Evolutionary conservation across 1,139 yeast genomes (phyloP), one percentile per base, ranked within the genome.

Genomic region (Blastobotrys petasosporus): DNA sequence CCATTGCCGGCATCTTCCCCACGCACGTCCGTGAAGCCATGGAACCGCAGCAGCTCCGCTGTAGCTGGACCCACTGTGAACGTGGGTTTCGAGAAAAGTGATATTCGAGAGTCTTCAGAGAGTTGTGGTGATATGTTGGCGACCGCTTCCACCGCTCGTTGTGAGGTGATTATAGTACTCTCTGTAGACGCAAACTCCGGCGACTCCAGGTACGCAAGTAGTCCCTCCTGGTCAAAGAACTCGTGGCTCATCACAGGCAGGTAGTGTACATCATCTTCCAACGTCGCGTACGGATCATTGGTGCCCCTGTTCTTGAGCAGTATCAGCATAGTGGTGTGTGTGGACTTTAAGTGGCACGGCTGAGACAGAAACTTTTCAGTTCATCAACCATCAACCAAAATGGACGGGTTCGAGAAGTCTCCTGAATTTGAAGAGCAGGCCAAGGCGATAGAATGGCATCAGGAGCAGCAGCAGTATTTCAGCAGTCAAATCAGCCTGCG

Each of bases 31-130:
- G 51, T 59, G 59, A 88, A 90, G 1, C 96, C 96, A 29, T 79
- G 66, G 4, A 71, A 68, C 3, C 61, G 54, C 13, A 90, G 65
- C n/a, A 83, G 79, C 16, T 70, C 69, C 20, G 74, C 75, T 0
- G 97, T 90, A 0, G 96, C 92, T 0, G 96, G 96, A 0, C 97
- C 97, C 5, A 92, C 97, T 0, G 97, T 87, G 58, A 82, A 92
- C 0, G 82, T 82, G 0, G 81, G 75, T 55, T 78, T 79, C 1
- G 55, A 45, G 10, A 75, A 49, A 9, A 65, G n/a, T 1, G 45
- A 37, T 13, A 37, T 31, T 4, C 41, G 20, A 4, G 20, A 30
- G 5, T 34, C 42, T 10, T 44, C 43, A n/a, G 40, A 17, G 11
- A 41, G 35, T 2, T 32, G 30, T 8, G 23, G 10, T 12, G 35